Conservation (phyloP, 306 rosid species). For the Chamaecrista fasciculata region DNA sequence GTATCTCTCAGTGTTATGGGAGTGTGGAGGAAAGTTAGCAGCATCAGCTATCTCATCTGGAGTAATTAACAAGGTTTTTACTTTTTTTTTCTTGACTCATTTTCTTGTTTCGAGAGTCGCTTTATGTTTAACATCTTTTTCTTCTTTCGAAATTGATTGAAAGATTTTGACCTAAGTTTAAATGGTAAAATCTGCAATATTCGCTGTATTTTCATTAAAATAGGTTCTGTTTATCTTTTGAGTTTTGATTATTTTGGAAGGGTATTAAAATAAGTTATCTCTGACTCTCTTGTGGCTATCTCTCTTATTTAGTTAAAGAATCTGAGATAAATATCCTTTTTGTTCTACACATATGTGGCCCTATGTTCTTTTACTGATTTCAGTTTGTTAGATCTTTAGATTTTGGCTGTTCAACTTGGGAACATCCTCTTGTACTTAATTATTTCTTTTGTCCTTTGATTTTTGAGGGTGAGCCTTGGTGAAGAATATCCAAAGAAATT, state of each 20-base stretch:
- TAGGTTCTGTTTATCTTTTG: not conserved
- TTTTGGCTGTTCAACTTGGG: not conserved
- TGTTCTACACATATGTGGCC: not conserved
- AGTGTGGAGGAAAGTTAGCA: constrained; percentile 92
- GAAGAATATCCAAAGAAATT: not conserved
- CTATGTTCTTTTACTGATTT: not conserved
- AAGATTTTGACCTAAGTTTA: not conserved
- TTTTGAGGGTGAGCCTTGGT: not conserved
- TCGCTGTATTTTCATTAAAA: not conserved
- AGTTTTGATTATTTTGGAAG: not conserved
- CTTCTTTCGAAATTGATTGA: not conserved
- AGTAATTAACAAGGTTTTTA: constrained; percentile 73
- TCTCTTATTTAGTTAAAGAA: not conserved
- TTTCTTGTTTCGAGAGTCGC: not conserved
- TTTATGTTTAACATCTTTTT: not conserved
- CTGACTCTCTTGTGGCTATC: not conserved
- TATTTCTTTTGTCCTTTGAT: not conserved
- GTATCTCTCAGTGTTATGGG: constrained; percentile 90
- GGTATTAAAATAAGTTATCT: not conserved
- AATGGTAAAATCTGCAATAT: not conserved
- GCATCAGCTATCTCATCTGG: constrained; percentile 94
- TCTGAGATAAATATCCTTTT: not conserved
- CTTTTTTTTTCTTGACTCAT: not conserved
- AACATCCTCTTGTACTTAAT: not conserved
- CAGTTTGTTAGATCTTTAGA: not conserved